Evolutionary conservation across 305 asterid genomes (phyloP).

Genomic region (Fraxinus sp.): DNA sequence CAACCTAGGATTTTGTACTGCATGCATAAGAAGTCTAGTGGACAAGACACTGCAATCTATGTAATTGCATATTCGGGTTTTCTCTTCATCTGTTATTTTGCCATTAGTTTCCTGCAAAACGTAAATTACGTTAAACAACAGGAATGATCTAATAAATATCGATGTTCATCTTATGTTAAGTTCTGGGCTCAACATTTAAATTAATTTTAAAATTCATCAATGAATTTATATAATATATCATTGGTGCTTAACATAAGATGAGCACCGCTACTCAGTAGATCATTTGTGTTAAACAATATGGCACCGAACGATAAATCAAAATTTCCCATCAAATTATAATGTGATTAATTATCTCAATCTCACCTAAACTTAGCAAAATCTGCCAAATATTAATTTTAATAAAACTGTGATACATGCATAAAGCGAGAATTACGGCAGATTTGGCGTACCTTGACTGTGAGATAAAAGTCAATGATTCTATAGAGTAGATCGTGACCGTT

Average conservation of each 20-base stretch:
- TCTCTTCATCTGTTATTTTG: constrained; percentile 48
- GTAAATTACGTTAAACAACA: neutral
- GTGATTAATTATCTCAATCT: neutral
- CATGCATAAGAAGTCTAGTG: constrained; percentile 62
- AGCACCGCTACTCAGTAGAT: neutral
- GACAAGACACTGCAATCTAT: constrained; percentile 71
- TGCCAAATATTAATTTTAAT: neutral
- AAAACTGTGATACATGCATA: neutral
- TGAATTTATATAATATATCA: too few relatives aligned
- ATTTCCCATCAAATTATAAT: neutral
- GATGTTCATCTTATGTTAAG: neutral
- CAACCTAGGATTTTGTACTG: constrained; percentile 81
- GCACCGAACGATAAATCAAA: neutral
- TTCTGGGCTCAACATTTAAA: too few relatives aligned
- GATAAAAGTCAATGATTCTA: constrained; percentile 60
- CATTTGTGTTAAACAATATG: neutral
- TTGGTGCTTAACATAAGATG: neutral
- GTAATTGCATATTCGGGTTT: constrained; percentile 59
- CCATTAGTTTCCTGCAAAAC: constrained; percentile 46
- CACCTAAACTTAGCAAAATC: constrained; percentile 4
- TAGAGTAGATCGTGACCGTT: constrained; percentile 66
- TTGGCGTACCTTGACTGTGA: constrained; percentile 64
- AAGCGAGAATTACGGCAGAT: neutral
- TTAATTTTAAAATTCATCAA: too few relatives aligned
- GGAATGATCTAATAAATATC: too few relatives aligned